These are phyloP conservation scores for Hypoxylon cercidicola DNA, from an alignment of 495 filamentous ascomycete genomes.

Conservation along the genomic window DNA sequence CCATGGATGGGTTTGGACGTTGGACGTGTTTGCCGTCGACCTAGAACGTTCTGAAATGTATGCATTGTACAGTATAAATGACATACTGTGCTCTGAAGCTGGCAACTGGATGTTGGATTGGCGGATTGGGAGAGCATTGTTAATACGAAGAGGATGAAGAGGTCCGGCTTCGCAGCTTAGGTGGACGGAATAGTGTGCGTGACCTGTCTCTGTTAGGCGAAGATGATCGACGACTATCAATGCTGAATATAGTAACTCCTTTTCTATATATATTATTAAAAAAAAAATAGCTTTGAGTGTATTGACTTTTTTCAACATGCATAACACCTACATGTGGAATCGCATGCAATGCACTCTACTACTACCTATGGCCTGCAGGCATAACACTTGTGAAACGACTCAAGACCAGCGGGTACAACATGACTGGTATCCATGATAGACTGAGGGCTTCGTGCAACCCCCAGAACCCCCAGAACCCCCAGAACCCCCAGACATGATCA, in stretches of 20 bases:
- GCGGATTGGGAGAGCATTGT: neutral
- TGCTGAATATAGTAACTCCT: neutral
- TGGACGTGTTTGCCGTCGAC: constrained; percentile 21
- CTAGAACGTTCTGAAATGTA: constrained; percentile 33
- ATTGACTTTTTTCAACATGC: too few relatives aligned
- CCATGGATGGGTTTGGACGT: neutral
- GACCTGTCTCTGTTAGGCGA: neutral
- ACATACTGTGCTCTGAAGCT: constrained; percentile 1
- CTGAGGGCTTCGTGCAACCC: too few relatives aligned
- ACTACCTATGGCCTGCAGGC: neutral
- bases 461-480: too few relatives aligned
- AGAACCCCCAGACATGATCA: too few relatives aligned
- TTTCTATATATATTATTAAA: too few relatives aligned
- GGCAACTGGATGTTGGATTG: neutral
- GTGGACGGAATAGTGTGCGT: neutral
- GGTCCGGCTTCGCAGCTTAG: constrained; percentile 9
- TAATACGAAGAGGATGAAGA: neutral
- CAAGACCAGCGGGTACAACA: too few relatives aligned
- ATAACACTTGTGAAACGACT: constrained; percentile 10
- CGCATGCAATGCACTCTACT: too few relatives aligned
- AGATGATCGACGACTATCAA: neutral
- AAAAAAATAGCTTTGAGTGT: too few relatives aligned
- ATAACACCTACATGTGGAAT: too few relatives aligned
- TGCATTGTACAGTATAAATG: neutral
- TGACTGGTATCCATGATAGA: too few relatives aligned